phyloP scores from a whole-genome alignment of 2,329 filamentous ascomycete species.

The Cryphonectria carpinicola region DNA sequence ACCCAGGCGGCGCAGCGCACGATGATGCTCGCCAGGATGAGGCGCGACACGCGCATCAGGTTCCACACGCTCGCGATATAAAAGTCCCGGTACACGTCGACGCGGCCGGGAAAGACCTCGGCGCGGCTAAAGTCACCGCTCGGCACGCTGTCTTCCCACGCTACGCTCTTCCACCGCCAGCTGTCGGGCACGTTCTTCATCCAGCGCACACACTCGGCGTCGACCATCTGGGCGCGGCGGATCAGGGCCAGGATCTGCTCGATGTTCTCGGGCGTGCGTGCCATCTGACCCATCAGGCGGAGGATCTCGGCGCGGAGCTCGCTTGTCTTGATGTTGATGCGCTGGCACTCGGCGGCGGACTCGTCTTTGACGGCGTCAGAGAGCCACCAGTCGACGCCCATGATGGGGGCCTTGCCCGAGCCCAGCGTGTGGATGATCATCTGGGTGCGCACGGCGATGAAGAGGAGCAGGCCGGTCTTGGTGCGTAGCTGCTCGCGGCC shows the following conservation, averaged over 20 bases:
- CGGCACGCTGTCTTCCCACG: constrained; percentile 60
- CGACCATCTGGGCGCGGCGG: constrained; percentile 54
- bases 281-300: constrained; percentile 49
- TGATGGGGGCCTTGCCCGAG: constrained; percentile 54
- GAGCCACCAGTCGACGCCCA: constrained; percentile 65
- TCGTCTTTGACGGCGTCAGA: constrained; percentile 55
- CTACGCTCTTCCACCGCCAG: constrained; percentile 57
- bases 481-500: constrained; percentile 59
- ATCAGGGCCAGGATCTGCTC: constrained; percentile 57
- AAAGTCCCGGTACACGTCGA: constrained; percentile 63
- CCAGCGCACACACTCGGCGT: constrained; percentile 58
- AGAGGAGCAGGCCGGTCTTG: constrained; percentile 57
- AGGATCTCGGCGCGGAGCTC: constrained; percentile 61
- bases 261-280: constrained; percentile 53
- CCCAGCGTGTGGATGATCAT: constrained; percentile 64
- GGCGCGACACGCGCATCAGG: constrained; percentile 54
- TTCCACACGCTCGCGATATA: constrained; percentile 64
- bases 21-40: constrained; percentile 58
- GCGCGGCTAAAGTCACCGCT: constrained; percentile 55
- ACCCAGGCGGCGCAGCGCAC: constrained; percentile 65
- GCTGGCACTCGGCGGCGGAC: constrained; percentile 52
- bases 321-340: constrained; percentile 56
- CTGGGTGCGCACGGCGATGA: constrained; percentile 63
- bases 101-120: constrained; percentile 62
- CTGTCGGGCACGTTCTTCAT: constrained; percentile 52